Base-by-base conservation (phyloP, 2,329 filamentous ascomycete species). In the Cladophialophora chaetospira region DNA sequence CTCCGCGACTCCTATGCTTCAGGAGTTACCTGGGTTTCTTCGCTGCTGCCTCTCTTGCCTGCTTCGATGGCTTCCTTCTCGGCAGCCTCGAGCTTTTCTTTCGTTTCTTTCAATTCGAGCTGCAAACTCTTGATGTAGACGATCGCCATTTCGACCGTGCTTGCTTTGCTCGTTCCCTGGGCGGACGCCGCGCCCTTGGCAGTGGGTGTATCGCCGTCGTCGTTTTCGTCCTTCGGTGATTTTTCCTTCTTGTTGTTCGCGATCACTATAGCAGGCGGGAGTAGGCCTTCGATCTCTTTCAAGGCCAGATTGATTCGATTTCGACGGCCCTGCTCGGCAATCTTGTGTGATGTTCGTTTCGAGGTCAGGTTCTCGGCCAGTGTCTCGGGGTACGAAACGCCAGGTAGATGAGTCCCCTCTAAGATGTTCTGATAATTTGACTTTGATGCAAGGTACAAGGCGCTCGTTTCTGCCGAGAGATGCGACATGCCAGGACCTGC, bases 341-440 rank as follows among this genome's bases (percentile, higher is more conserved):
- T 90, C 74, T 99, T 99, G 77, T 99, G 94, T 40, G 91, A 96
- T 1, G 94, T 97, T 51, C 93, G 88, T 77, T 99, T 99, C 2
- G 91, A 96, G 0, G 92, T 97, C 23, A 99, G 77, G 63, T 96
- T 96, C 19, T 92, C 95, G 5, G 92, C 96, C 38, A 99, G 80
- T 49, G 92, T 89, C 65, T 89, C 91, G 0, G 93, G 92, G 66
- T 97, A 97, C 1, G 88, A 88, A 10, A 97, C 88, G 10, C 93
- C 93, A 0, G 92, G 92, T 0, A 97, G 85, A 54, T 88, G 87
- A 48, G 91, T 97, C 46, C 94, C 94, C 71, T 97, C 94, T 9
- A 99, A 76, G 33, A 99, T 94, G 67, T 97, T 96, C 68, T 97
- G 93, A 68, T 99, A 99, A 69, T 99, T 99, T 1, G 93, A 97